phyloP scores from a whole-genome alignment of 2,329 filamentous ascomycete genomes.

The Colletotrichum sp. region DNA sequence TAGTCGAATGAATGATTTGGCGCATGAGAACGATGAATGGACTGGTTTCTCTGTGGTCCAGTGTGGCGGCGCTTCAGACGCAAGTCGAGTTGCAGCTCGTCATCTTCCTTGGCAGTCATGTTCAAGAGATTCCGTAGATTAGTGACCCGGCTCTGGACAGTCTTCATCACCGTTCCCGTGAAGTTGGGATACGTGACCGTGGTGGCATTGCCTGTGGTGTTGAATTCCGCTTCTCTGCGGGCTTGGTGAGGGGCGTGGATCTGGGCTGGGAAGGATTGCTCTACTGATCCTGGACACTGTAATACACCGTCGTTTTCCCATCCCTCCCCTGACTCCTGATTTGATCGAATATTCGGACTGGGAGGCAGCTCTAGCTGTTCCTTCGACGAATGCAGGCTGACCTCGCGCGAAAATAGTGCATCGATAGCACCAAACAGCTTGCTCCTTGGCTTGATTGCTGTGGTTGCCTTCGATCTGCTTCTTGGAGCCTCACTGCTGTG shows the following conservation, averaged over 20 bases:
- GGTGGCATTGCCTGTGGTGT: not conserved
- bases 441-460: not conserved
- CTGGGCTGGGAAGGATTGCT: not conserved
- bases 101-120: not conserved
- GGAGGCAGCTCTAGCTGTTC: not conserved
- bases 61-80: not conserved
- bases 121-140: not conserved
- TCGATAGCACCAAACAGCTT: not conserved
- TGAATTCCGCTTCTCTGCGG: not conserved
- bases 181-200: not conserved
- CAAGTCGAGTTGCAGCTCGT: not conserved
- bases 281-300: not conserved
- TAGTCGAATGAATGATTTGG: not conserved
- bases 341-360: not conserved
- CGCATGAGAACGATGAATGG: no score
- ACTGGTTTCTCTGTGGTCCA: not conserved
- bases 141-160: not conserved
- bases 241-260: not conserved
- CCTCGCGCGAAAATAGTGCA: not conserved
- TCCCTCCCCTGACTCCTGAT: not conserved
- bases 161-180: not conserved
- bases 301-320: not conserved
- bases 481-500: not conserved
- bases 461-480: not conserved
- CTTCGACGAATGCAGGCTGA: not conserved